phyloP scores from a whole-genome alignment of 768 basidiomycete genomes.

The Trametes cingulata region DNA sequence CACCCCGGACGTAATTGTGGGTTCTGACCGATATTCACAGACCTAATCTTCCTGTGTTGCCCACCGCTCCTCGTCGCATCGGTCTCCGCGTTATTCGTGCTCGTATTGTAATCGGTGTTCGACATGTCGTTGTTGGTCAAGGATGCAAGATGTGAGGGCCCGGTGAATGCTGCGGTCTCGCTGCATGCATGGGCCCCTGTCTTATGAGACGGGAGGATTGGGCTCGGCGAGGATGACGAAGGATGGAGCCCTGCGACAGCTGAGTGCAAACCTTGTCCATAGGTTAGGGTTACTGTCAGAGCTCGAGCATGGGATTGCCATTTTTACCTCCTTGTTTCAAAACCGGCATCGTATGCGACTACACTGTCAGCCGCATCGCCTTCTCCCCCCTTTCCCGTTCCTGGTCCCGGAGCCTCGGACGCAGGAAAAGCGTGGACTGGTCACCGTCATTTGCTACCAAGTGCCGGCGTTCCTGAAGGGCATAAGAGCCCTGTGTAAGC shows the following conservation, averaged over 20 bases:
- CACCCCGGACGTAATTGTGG: not conserved
- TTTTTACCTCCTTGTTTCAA: not conserved
- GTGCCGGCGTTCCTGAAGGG: not conserved
- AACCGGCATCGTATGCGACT: not conserved
- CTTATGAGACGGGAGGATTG: not conserved
- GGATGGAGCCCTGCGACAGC: constrained; percentile 6
- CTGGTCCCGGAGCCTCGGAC: too few species aligned
- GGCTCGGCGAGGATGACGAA: not conserved
- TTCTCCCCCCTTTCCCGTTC: not conserved
- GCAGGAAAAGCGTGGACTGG: not conserved
- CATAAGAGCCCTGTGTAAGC: not conserved
- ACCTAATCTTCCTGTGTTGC: constrained; percentile 12
- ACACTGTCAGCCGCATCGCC: constrained; percentile 1
- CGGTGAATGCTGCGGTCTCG: not conserved
- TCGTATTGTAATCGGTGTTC: not conserved
- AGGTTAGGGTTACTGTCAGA: constrained; percentile 7
- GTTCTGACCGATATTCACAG: not conserved
- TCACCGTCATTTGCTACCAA: not conserved
- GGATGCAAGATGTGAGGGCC: not conserved
- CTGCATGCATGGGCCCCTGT: not conserved
- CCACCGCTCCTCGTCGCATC: not conserved
- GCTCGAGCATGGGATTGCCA: not conserved
- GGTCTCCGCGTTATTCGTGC: not conserved
- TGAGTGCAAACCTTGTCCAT: constrained; percentile 1
- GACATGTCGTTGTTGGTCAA: not conserved